phyloP scores from a whole-genome alignment of 306 rosid genomes.

The Cicer cuneatum region DNA sequence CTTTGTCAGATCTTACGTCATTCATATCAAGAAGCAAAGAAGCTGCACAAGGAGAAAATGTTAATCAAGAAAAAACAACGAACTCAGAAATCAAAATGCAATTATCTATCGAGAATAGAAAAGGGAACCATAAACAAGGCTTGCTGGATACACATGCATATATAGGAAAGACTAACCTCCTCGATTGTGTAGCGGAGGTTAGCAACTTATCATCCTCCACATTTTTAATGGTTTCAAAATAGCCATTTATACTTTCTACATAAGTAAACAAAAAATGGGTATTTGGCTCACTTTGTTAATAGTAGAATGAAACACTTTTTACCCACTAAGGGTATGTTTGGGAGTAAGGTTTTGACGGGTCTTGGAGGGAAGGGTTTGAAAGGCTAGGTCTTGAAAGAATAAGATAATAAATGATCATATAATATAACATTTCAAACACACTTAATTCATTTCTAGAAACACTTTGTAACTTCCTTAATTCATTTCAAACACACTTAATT shows the following conservation, averaged over 20 bases:
- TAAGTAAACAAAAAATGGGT: constrained; percentile 8
- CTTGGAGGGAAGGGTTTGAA: no score
- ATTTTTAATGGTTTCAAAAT: constrained; percentile 20
- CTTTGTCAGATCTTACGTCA: constrained; percentile 80
- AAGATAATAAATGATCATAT: no score
- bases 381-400: no score
- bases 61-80: constrained; percentile 43
- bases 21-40: constrained; percentile 91
- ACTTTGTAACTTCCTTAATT: no score
- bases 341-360: no score
- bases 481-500: no score
- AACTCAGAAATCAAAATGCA: constrained; percentile 8
- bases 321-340: background rate
- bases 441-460: no score
- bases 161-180: constrained; percentile 1
- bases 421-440: no score
- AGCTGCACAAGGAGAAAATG: constrained; percentile 67
- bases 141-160: background rate
- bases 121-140: constrained; percentile 22
- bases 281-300: constrained; percentile 32
- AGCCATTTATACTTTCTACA: constrained; percentile 21
- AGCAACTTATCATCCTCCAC: constrained; percentile 26
- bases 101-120: background rate
- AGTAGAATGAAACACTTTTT: background rate
- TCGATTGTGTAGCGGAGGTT: constrained; percentile 22